Conservation (phyloP, 2,329 filamentous ascomycete genomes). For the Fusarium heterosporum region DNA sequence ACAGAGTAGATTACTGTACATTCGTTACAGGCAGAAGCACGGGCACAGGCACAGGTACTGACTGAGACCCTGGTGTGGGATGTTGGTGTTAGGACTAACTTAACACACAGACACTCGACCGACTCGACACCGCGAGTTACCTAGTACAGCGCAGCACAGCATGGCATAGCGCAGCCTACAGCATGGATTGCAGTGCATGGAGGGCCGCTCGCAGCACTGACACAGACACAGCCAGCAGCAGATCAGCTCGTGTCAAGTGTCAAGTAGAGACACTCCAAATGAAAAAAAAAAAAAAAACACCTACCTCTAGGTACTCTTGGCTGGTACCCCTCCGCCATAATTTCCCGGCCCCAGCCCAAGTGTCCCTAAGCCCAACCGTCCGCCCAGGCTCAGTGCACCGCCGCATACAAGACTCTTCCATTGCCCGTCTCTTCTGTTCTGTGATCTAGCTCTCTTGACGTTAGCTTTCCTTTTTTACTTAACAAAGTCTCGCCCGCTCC, state of each 20-base stretch:
- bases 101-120: constrained; percentile 31
- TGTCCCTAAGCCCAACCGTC: neutral
- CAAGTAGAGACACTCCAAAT: constrained; percentile 38
- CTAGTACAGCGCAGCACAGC: neutral
- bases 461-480: constrained; percentile 30
- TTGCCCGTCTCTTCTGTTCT: constrained; percentile 32
- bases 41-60: constrained; percentile 25
- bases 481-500: constrained; percentile 39
- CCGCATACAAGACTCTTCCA: constrained; percentile 40
- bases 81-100: constrained; percentile 24
- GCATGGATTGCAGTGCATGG: constrained; percentile 4
- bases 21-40: constrained; percentile 36
- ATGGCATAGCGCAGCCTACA: constrained; percentile 8
- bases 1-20: constrained; percentile 21
- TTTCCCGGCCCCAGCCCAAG: constrained; percentile 43
- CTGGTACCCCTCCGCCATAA: constrained; percentile 45
- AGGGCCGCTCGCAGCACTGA: neutral
- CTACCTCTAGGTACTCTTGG: constrained; percentile 27
- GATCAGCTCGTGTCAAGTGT: constrained; percentile 36
- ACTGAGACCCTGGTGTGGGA: constrained; percentile 24
- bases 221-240: constrained; percentile 23
- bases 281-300: constrained; percentile 43
- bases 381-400: constrained; percentile 20
- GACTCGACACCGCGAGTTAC: constrained; percentile 16
- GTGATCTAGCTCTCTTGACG: constrained; percentile 40